Evolutionary conservation across 2,329 filamentous ascomycete genomes (phyloP), one percentile per base, ranked within the genome.

Genomic region (Paecilomyces variotii): DNA sequence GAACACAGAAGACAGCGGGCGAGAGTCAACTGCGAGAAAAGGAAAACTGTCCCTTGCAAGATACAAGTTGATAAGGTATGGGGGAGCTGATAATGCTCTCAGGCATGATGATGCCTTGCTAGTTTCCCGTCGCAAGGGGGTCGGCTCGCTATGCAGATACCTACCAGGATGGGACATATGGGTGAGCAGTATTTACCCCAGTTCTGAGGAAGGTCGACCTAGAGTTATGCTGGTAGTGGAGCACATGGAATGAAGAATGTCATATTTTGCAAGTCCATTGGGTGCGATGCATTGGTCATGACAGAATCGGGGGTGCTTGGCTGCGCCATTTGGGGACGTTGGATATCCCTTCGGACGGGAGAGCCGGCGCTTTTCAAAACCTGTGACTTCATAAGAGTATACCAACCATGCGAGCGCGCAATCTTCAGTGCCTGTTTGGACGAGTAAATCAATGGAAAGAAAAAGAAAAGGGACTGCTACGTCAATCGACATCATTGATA

Each of bases 41-140:
- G n/a, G 14, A n/a, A 7, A 45, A 45, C 2, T 19, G 35, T 45
- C 35, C 35, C 12, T 19, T n/a, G 35, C 14, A 19, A 45, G n/a
- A 19, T 19, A 45, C 14, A 45, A 19, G n/a, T n/a, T 34, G 35
- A 45, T 45, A 45, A 45, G n/a, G 35, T 19, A 45, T 45, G 14
- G 35, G 12, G 35, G 35, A 45, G 35, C 35, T 45, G 35, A 45
- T 45, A 45, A 45, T 45, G 62, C 62, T 53, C 14, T 14, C 19
- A 12, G 54, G 49, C 35, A 53, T 53, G 28, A 53, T 53, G 28
- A 56, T 19, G 4, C 25, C 51, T 53, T 53, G 51, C 28, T 53
- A 19, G 5, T 53, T 51, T 12, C 19, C 51, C 28, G 28, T 32
- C 26, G 28, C 51, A 32, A 53, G 26, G 28, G 51, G 51, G 14